Evolutionary conservation across 345 rosid genomes (phyloP).

Genomic region (Luvunga scandens): DNA sequence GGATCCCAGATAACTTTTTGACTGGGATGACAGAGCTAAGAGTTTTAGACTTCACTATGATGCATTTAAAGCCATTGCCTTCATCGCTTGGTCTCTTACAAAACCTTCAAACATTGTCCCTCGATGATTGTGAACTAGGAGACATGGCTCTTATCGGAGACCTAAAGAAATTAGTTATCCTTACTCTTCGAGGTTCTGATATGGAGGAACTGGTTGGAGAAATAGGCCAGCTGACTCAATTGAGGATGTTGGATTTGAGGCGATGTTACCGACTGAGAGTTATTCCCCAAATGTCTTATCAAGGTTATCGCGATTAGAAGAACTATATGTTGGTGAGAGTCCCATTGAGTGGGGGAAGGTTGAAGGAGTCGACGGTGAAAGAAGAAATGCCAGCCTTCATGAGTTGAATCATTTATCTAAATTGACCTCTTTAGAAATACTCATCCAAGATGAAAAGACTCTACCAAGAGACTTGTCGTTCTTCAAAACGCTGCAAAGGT

Average conservation of each 20-base stretch:
- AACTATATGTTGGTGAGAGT: too few species aligned
- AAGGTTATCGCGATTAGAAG: too few species aligned
- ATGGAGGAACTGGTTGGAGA: conserved; percentile 11
- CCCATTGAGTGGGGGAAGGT: neutral
- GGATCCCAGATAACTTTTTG: neutral
- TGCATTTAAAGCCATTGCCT: neutral
- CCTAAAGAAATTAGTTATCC: neutral
- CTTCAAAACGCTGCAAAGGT: too few species aligned
- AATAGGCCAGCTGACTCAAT: conserved; percentile 6
- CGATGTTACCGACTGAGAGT: neutral
- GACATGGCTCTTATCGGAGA: neutral
- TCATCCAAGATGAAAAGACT: too few species aligned
- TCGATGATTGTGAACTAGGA: accelerated
- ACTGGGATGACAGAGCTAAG: too few species aligned
- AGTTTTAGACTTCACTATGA: neutral
- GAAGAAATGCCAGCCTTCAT: neutral
- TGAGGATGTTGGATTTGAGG: conserved; percentile 14
- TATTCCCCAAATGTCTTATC: neutral
- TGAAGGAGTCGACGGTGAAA: neutral
- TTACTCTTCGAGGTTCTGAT: neutral
- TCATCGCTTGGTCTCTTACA: neutral
- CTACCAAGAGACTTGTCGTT: too few species aligned
- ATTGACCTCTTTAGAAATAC: too few species aligned
- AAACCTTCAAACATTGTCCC: neutral
- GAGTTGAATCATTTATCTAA: conserved; percentile 2